These are phyloP conservation scores for Rosa persica DNA, from an alignment of 306 rosid genomes.

Conservation along the genomic window DNA sequence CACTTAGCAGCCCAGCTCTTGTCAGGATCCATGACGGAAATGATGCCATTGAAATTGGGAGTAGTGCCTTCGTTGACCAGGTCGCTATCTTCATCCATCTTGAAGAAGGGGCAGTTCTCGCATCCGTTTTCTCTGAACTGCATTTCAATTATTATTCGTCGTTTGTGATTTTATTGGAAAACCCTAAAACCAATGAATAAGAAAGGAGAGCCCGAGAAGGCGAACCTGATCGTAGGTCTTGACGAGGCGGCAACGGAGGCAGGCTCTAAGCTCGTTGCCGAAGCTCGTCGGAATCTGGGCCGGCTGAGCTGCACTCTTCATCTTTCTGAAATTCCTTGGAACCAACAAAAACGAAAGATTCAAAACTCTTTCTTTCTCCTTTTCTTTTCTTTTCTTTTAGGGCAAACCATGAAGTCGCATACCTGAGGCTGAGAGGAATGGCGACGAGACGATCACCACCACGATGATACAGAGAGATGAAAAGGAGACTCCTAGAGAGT, in stretches of 20 bases:
- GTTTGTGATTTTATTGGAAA: not conserved
- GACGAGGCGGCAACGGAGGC: conserved; percentile 97
- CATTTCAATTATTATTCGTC: not conserved
- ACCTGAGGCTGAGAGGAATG: too few species aligned
- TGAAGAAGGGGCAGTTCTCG: conserved; percentile 90
- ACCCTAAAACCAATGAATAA: not conserved
- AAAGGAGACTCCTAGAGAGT: too few species aligned
- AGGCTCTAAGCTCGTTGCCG: conserved; percentile 90
- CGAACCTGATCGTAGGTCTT: conserved; percentile 96
- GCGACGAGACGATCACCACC: too few species aligned
- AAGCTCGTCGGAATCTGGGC: conserved; percentile 95
- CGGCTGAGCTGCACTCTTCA: conserved; percentile 46
- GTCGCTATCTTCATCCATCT: conserved; percentile 90
- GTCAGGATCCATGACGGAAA: conserved; percentile 89
- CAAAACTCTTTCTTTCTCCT: too few species aligned
- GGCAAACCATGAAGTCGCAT: too few species aligned
- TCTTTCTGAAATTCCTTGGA: conserved; percentile 5
- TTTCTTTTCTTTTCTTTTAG: too few species aligned
- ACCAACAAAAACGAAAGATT: too few species aligned
- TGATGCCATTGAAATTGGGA: conserved; percentile 90
- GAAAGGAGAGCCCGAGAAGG: too few species aligned
- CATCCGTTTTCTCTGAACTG: conserved; percentile 93
- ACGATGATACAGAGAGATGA: too few species aligned
- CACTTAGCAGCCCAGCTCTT: conserved; percentile 96
- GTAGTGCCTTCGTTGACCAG: conserved; percentile 88